Evolutionary conservation across 768 basidiomycete genomes (phyloP).

Genomic region (Hebeloma cylindrosporum): DNA sequence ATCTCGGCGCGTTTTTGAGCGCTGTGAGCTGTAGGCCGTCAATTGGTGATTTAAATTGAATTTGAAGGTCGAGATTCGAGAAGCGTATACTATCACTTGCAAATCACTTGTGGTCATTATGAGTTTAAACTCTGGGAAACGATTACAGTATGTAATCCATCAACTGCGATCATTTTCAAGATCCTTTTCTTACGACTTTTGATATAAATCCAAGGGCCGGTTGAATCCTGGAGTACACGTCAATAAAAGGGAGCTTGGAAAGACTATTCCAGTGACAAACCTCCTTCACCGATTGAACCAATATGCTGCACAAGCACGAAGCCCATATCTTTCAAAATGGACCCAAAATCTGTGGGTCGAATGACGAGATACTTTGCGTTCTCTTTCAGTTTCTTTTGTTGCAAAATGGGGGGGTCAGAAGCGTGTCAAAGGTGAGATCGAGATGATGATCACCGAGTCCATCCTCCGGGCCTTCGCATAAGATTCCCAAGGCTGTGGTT

Average conservation of each 20-base stretch:
- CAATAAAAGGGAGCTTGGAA: constrained; percentile 3
- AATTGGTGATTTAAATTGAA: too few species aligned
- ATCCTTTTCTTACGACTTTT: too few species aligned
- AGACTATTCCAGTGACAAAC: constrained; percentile 34
- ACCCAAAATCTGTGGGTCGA: constrained; percentile 63
- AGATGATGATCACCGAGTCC: constrained; percentile 43
- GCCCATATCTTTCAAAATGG: constrained; percentile 56
- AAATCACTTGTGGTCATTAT: too few species aligned
- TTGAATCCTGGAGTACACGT: constrained; percentile 64
- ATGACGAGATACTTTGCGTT: constrained; percentile 55
- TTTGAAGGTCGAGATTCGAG: too few species aligned
- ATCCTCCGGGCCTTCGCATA: constrained; percentile 78
- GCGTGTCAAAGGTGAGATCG: background rate
- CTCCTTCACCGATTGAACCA: constrained; percentile 63
- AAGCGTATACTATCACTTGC: too few species aligned
- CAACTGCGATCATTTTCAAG: too few species aligned
- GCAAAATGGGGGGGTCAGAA: constrained; percentile 1
- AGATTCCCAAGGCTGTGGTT: constrained; percentile 84
- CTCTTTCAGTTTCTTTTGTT: constrained; percentile 60
- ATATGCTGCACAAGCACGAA: constrained; percentile 51
- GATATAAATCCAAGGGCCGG: constrained; percentile 65
- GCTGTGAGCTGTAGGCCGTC: too few species aligned
- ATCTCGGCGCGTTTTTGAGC: constrained; percentile 85
- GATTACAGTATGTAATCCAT: too few species aligned
- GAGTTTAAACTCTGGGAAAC: too few species aligned